Conservation (phyloP, 2,329 filamentous ascomycete genomes). For the Colletotrichum karsti region DNA sequence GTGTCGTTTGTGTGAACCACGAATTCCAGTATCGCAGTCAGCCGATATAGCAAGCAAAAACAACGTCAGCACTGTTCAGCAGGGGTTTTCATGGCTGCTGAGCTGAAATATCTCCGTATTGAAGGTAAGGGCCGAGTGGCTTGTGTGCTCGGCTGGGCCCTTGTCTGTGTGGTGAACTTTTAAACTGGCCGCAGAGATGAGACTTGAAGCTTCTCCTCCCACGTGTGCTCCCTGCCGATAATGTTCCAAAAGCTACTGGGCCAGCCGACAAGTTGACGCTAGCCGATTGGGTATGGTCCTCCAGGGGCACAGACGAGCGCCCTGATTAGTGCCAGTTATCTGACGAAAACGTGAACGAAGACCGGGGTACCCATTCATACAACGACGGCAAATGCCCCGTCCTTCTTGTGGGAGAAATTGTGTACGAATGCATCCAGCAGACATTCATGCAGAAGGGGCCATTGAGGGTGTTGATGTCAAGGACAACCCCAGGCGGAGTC, state of each 20-base stretch:
- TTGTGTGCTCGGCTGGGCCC: neutral
- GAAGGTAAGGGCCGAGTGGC: no score
- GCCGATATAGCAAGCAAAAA: no score
- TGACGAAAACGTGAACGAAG: slow-evolving; percentile 15
- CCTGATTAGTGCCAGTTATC: slow-evolving; percentile 6
- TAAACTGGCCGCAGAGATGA: slow-evolving; percentile 10
- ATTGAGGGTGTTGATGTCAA: neutral
- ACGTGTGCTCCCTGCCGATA: slow-evolving; percentile 21
- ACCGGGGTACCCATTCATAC: neutral
- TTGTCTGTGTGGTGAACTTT: slow-evolving; percentile 9
- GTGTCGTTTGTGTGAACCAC: no score
- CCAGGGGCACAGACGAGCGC: neutral
- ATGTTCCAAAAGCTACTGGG: slow-evolving; percentile 7
- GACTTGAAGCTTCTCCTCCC: slow-evolving; percentile 11
- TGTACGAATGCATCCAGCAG: neutral
- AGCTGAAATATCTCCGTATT: no score
- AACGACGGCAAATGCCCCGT: neutral
- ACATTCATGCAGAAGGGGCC: neutral
- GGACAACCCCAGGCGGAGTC: neutral
- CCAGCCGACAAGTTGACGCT: neutral
- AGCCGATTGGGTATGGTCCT: neutral
- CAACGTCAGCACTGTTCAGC: no score
- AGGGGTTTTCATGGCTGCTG: no score
- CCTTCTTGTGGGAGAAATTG: neutral
- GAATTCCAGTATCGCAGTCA: no score